A percentile compares a stretch with the other conserved stretches of the same genome.
phyloP scores from a whole-genome alignment of 495 filamentous ascomycete species.

The Talaromyces liani region DNA sequence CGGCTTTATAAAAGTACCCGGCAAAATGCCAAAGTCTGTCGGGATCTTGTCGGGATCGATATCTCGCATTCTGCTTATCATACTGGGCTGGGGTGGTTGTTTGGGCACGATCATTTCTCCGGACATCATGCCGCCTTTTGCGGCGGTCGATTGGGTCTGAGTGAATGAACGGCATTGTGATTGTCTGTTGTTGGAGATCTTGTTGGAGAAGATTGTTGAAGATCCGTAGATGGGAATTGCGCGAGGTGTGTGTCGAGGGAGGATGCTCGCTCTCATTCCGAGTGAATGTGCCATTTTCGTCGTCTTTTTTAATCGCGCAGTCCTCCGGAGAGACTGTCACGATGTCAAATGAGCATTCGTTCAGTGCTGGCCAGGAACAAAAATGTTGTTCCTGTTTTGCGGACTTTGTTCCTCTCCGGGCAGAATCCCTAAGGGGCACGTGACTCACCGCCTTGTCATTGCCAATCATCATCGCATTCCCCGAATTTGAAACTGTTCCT shows the following conservation, averaged over 20 bases:
- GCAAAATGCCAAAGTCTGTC: slow-evolving; percentile 47
- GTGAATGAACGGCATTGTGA: slow-evolving; percentile 26
- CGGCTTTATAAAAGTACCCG: slow-evolving; percentile 55
- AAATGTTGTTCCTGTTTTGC: background rate
- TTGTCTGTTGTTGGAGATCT: background rate
- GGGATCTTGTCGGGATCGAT: slow-evolving; percentile 22
- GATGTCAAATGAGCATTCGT: background rate
- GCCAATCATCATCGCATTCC: background rate
- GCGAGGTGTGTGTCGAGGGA: background rate
- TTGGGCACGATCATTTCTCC: slow-evolving; percentile 16
- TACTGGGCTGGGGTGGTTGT: slow-evolving; percentile 32
- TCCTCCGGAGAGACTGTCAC: background rate
- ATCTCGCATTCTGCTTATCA: slow-evolving; percentile 26
- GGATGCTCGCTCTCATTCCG: background rate
- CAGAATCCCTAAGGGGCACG: background rate
- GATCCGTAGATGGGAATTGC: background rate
- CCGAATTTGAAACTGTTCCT: background rate
- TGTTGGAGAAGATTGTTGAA: background rate
- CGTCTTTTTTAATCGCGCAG: background rate
- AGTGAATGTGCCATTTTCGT: background rate
- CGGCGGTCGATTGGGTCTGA: slow-evolving; percentile 21
- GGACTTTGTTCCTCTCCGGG: background rate
- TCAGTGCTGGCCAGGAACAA: background rate
- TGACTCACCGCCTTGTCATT: background rate
- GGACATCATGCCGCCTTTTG: slow-evolving; percentile 14